A percentile compares a stretch with the other conserved stretches of the same genome.
phyloP scores from a whole-genome alignment of 768 basidiomycete species.

The Phylloporus arenicola region DNA sequence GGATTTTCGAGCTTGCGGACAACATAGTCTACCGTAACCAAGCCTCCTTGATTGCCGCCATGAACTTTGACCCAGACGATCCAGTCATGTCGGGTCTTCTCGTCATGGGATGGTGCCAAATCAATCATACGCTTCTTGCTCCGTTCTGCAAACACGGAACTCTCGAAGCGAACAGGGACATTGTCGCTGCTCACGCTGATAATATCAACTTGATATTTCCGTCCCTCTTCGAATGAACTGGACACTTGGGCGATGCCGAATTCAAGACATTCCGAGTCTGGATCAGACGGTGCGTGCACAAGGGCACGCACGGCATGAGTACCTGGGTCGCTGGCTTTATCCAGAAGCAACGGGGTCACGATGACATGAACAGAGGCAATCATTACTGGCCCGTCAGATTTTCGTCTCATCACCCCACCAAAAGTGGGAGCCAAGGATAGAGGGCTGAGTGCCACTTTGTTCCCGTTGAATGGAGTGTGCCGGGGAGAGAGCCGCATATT shows the following conservation, averaged over 20 bases:
- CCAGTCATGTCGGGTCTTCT: slow-evolving; percentile 55
- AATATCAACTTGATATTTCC: slow-evolving; percentile 42
- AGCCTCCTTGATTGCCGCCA: slow-evolving; percentile 45
- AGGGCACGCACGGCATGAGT: slow-evolving; percentile 57
- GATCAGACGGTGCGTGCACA: slow-evolving; percentile 51
- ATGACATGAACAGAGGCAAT: slow-evolving; percentile 53
- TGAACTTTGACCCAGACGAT: slow-evolving; percentile 60
- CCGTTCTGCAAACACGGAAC: slow-evolving; percentile 36
- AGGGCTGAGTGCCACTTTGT: slow-evolving; percentile 10
- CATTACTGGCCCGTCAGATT: slow-evolving; percentile 52
- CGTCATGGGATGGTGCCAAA: slow-evolving; percentile 43
- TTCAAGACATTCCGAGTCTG: slow-evolving; percentile 70
- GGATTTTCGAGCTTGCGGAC: slow-evolving; percentile 34
- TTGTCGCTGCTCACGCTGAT: slow-evolving; percentile 60
- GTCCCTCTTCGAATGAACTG: slow-evolving; percentile 11
- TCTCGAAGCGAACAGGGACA: slow-evolving; percentile 57
- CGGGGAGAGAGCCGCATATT: slow-evolving; percentile 16
- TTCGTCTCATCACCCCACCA: slow-evolving; percentile 34
- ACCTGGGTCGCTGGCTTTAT: slow-evolving; percentile 27
- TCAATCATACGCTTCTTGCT: slow-evolving; percentile 31
- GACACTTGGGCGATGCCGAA: slow-evolving; percentile 58
- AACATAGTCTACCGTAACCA: slow-evolving; percentile 61
- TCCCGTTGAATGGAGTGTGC: slow-evolving; percentile 19
- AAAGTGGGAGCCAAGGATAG: slow-evolving; percentile 14
- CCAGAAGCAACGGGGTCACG: slow-evolving; percentile 46